Conservation (phyloP, 495 filamentous ascomycete species). For the Haplographium delicatum region DNA sequence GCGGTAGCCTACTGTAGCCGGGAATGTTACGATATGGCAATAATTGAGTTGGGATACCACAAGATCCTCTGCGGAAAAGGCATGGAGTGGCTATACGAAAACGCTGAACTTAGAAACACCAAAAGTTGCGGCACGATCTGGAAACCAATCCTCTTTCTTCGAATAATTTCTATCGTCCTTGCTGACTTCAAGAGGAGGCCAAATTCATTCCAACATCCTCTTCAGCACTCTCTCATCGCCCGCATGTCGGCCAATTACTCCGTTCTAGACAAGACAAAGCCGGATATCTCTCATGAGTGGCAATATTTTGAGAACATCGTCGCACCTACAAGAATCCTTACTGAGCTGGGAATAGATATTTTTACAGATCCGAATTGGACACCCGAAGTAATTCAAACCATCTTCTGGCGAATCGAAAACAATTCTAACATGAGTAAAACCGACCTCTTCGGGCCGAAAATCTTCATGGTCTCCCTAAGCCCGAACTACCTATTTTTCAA, state of each 20-base stretch:
- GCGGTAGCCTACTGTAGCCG: slow-evolving; percentile 16
- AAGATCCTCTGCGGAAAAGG: slow-evolving; percentile 18
- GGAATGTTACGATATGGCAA: slow-evolving; percentile 11
- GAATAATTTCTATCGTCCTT: slow-evolving; percentile 15
- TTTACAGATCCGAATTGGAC: slow-evolving; percentile 8
- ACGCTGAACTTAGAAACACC: not conserved
- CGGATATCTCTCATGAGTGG: slow-evolving; percentile 6
- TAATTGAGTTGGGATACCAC: slow-evolving; percentile 16
- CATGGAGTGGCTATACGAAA: slow-evolving; percentile 19
- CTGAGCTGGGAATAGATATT: slow-evolving; percentile 16
- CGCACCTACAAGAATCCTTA: slow-evolving; percentile 7
- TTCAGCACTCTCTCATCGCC: slow-evolving; percentile 15
- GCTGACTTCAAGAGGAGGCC: not conserved
- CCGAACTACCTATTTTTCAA: slow-evolving; percentile 23
- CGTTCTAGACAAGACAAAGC: not conserved
- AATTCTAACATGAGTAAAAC: slow-evolving; percentile 12
- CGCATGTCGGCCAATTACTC: slow-evolving; percentile 19
- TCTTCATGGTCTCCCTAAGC: slow-evolving; percentile 8
- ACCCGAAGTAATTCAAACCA: slow-evolving; percentile 21
- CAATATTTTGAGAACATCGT: slow-evolving; percentile 16
- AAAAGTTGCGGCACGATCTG: not conserved
- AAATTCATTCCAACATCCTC: slow-evolving; percentile 6
- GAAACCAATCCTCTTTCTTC: slow-evolving; percentile 12
- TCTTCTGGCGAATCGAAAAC: slow-evolving; percentile 18
- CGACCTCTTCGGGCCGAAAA: not conserved